Evolutionary conservation across 495 filamentous ascomycete species (phyloP), one percentile per base, ranked within the genome.

Genomic region (Neurospora tetrasperma): DNA sequence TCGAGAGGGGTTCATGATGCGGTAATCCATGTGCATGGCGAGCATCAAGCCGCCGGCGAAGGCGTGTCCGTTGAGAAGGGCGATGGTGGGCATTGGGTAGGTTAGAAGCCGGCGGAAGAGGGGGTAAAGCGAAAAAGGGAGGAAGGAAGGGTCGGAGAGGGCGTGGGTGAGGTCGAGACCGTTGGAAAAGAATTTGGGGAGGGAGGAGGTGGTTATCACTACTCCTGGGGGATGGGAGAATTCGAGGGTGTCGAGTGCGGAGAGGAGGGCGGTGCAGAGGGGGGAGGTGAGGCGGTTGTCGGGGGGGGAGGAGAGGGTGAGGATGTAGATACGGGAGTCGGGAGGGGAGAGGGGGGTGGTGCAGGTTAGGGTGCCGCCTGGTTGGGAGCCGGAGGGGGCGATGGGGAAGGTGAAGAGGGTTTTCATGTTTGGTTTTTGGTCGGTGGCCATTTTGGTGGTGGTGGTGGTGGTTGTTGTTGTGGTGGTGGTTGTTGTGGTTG

Each of bases 11-110:
- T 91, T 92, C 84, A 91, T 89, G 75, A 93, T 81, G 4, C 92
- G 88, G 79, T 94, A 95, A 80, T 95, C 92, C 83, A 94, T 91
- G 80, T 92, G 89, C 90, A 94, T 93, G 69, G 92, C 90, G 8
- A 92, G 80, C 90, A 95, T 94, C 74, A 94, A 82, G 41, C 91
- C 92, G 43, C 86, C 92, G 18, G 92, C 92, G 78, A 94, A 95
- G 70, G 89, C 89, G 78, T 95, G 92, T n/a, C 92, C 92, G 71
- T 93, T 93, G 42, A 95, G 69, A 2, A 94, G 82, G 16, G 90
- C 88, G 68, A 95, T 79, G 0, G 92, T 94, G n/a, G 92, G 92
- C 92, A 94, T 94, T 40, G 91, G 91, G 78, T 90, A 93, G 71
- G 90, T 91, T 46, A 94, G 75, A 6, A 92, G 80, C 5, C 91